Evolutionary conservation across 306 rosid genomes (phyloP).

Genomic region (Begonia masoniana): DNA sequence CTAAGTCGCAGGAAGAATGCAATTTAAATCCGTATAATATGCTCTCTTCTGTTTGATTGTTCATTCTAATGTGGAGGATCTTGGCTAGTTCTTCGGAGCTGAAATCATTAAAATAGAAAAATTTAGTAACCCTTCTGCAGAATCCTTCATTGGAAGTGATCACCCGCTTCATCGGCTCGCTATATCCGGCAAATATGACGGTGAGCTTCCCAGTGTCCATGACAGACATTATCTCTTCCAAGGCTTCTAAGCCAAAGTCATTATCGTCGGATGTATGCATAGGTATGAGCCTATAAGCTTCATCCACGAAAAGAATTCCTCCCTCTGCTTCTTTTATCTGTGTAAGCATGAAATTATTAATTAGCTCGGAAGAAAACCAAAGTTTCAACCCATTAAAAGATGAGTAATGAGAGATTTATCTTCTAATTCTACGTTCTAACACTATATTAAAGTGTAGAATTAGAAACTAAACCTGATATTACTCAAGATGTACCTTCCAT

Average conservation of each 20-base stretch:
- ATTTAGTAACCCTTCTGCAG: constrained; percentile 89
- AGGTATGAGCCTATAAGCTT: constrained; percentile 88
- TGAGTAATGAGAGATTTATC: too few relatives aligned
- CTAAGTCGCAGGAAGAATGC: constrained; percentile 47
- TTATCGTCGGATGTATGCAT: constrained; percentile 90
- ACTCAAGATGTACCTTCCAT: constrained; percentile 41
- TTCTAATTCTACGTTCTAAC: too few relatives aligned
- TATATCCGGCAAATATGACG: constrained; percentile 89
- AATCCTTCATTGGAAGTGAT: constrained; percentile 88
- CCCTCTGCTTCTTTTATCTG: constrained; percentile 95
- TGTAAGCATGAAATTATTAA: constrained; percentile 1
- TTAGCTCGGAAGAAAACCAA: constrained; percentile 10
- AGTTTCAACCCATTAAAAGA: too few relatives aligned
- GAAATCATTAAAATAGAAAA: constrained; percentile 75
- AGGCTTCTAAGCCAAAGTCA: constrained; percentile 93
- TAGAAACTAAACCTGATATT: neutral
- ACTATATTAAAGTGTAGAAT: too few relatives aligned
- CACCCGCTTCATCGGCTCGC: constrained; percentile 87
- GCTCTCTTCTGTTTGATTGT: constrained; percentile 45
- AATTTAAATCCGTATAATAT: constrained; percentile 74
- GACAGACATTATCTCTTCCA: constrained; percentile 97
- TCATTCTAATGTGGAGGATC: constrained; percentile 80
- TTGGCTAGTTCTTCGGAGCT: constrained; percentile 60
- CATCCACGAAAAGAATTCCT: constrained; percentile 90
- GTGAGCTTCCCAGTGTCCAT: constrained; percentile 92